Evolutionary conservation across 148 eudicot genomes (phyloP), one percentile per base, ranked within the genome.

Genomic region (Persicaria tinctoria): DNA sequence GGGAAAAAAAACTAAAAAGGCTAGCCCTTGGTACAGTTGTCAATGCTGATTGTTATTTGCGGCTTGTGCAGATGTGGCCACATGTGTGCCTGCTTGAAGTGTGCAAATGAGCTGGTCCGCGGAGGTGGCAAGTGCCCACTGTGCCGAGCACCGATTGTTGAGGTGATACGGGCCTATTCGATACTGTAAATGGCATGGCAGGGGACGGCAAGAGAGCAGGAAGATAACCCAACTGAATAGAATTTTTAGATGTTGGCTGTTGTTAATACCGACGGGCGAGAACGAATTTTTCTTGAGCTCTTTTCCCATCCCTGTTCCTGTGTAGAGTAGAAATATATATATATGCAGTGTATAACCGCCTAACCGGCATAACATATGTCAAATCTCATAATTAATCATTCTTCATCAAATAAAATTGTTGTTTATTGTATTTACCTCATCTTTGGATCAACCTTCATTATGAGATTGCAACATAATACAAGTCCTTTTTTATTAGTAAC

Each of bases 101-200:
- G 73, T 71, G 73, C 73, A 71, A 71, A 71, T n/a, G 73, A 71
- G 53, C 73, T 71, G 54, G 47, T 71, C 6, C 32, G 73, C 7
- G 53, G 73, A n/a, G 73, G 54, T 8, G 73, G 73, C 4, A 71
- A 71, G 41, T 71, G 73, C 73, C 73, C 73, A 11, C 38, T 71
- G 11, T 71, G 73, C 23, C 73, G 73, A 32, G 73, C 73, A 5
- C 73, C 73, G 1, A 71, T 71, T 71, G 54, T 47, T 17, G 73
- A 71, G 73, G 73, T 71, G 32, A 71, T 71, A 46, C 53, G 73
- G 38, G 73, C 73, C 73, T 71, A 71, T 49, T 71, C 73, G 14
- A 71, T 71, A 47, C 13, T 71, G 73, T 71, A 71, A 71, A 71
- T 71, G 73, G 14, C 72, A 69, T 69, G 72, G 16, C 49, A 69